Base-by-base conservation (phyloP, 2,329 filamentous ascomycete species). In the Penicillium crustosum region DNA sequence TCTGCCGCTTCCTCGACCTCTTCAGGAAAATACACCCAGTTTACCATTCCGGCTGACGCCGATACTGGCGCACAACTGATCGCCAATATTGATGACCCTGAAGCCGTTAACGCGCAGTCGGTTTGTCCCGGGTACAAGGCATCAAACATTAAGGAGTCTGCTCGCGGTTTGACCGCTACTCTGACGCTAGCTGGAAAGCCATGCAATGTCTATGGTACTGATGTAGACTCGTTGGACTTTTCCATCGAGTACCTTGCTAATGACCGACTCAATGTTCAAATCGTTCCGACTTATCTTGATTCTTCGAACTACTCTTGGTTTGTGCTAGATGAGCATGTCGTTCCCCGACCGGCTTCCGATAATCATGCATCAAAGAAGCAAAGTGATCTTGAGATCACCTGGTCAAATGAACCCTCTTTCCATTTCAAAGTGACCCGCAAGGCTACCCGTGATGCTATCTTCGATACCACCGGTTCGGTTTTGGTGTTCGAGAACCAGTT, bases 401-500 rank as follows among this genome's bases (percentile, higher is more conserved):
- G 82, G 83, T 78, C 76, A 42, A 85, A 86, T 63, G 77, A 83
- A 8, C 82, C 84, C 1, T 80, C 79, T 0, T 87, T 87, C 70
- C 80, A 73, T 59, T 86, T 80, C 72, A 82, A 73, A 70, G 80
- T 83, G 63, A 83, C 75, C 60, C 87, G 77, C 58, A 80, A 73
- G 73, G 88, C 74, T 51, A 86, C 70, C 72, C 85, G 83, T 0
- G 88, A 92, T 68, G 79, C 86, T 0, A 75, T 93, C 0, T 92
- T 91, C 69, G 82, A 83, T 12, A 91, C 89, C 0, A 74, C 79
- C 19, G 86, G 85, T 5, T 84, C 79, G 2, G 81, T 84, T 12
- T 74, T 93, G 15, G 84, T 93, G 0, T 93, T 85, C 66, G 88
- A 91, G 68, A 83, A 92, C 63, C 89, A 93, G 66, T 93, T 91